phyloP scores from a whole-genome alignment of 202 grass and related monocot genomes.

The Alloteropsis angusta region DNA sequence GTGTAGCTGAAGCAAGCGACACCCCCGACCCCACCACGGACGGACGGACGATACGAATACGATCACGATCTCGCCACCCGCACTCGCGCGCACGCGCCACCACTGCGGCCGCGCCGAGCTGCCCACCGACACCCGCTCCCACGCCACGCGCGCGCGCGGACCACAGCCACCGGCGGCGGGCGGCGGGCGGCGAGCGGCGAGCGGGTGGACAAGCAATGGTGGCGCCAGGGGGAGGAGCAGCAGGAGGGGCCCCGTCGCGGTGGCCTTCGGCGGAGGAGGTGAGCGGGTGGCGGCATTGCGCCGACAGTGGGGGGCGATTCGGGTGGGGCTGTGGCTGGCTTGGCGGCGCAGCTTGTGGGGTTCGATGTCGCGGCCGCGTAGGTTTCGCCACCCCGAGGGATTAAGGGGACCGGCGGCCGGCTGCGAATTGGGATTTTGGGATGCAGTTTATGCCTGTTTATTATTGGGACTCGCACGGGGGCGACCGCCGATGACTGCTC shows the following conservation, averaged over 20 bases:
- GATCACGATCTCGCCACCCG: neutral
- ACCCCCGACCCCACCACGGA: neutral
- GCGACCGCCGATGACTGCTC: neutral
- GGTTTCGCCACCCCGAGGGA: neutral
- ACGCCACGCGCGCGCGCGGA: neutral
- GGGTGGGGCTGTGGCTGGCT: neutral
- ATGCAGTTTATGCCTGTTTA: neutral
- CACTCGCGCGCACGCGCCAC: neutral
- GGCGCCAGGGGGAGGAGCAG: constrained; percentile 19
- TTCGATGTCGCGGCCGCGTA: neutral
- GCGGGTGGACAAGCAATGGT: constrained; percentile 23
- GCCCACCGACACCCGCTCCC: neutral
- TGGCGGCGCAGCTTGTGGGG: neutral
- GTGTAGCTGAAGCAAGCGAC: neutral
- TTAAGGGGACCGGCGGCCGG: neutral
- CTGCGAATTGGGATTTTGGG: neutral
- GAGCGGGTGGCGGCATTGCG: constrained; percentile 24
- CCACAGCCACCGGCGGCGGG: neutral
- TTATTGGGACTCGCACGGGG: neutral
- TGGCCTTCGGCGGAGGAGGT: constrained; percentile 66
- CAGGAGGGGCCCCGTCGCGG: neutral
- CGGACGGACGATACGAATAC: too few species aligned
- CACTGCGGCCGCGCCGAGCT: neutral
- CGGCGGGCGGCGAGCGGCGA: neutral
- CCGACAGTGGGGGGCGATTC: neutral